Percentiles rank a stretch among this genome's conserved stretches.
phyloP scores from a whole-genome alignment of 164 flowering plant species.

The Stephania yunnanensis region DNA sequence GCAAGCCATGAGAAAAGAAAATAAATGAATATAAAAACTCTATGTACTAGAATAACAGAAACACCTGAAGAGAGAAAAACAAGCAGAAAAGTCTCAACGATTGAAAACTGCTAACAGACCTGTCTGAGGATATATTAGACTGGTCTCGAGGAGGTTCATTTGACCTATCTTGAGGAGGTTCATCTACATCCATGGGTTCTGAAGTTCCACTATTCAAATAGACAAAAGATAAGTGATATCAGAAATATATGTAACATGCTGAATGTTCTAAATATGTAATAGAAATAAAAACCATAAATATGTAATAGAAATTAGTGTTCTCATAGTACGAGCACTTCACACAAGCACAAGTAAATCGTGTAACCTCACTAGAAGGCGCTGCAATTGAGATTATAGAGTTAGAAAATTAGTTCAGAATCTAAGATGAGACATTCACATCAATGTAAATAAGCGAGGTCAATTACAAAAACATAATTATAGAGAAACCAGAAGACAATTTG shows the following conservation, averaged over 20 bases:
- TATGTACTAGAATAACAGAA: background rate
- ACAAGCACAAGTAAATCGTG: background rate
- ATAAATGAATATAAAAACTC: background rate
- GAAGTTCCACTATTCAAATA: constrained; percentile 29
- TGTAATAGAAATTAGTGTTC: background rate
- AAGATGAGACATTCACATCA: background rate
- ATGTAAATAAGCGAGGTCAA: background rate
- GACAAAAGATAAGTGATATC: constrained; percentile 7
- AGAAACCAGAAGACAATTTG: background rate
- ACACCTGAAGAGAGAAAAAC: background rate
- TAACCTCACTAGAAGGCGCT: background rate
- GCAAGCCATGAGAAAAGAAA: constrained; percentile 18
- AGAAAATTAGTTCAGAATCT: background rate
- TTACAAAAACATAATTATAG: background rate
- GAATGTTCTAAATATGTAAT: background rate
- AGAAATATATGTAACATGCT: background rate
- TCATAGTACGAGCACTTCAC: background rate
- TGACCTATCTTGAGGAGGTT: constrained; percentile 37
- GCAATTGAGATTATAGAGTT: background rate
- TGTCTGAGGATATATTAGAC: constrained; percentile 43
- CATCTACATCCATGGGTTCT: constrained; percentile 89
- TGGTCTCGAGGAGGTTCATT: constrained; percentile 32
- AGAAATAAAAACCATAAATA: background rate
- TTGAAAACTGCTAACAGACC: constrained; percentile 33
- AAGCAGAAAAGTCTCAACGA: background rate